A percentile compares a stretch with the other conserved stretches of the same genome.
These are phyloP conservation scores for Rhodamnia argentea DNA, from an alignment of 345 rosid genomes.

Conservation along the genomic window DNA sequence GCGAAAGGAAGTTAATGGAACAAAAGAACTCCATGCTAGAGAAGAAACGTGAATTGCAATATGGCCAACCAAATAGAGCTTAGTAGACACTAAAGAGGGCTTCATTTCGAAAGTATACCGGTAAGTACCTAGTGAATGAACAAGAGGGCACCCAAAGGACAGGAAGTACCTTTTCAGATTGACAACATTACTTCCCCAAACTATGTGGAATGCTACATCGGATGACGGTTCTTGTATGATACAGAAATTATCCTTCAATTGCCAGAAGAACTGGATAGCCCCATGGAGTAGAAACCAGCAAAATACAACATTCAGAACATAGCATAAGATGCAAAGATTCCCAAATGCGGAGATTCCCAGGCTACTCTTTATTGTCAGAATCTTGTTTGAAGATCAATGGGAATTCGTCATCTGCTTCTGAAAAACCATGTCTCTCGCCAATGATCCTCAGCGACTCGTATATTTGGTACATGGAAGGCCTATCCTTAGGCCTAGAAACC, in stretches of 20 bases:
- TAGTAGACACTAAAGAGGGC: not conserved
- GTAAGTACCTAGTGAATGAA: not conserved
- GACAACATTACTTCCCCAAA: not conserved
- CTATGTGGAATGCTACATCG: not conserved
- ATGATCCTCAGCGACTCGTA: conserved; percentile 24
- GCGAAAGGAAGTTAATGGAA: not conserved
- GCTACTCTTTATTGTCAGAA: conserved; percentile 17
- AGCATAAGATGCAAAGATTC: conserved; percentile 6
- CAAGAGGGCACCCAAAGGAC: not conserved
- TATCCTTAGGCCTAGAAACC: conserved; percentile 35
- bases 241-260: conserved; percentile 11
- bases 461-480: conserved; percentile 35
- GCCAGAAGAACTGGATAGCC: not conserved
- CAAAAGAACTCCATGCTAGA: not conserved
- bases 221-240: not conserved
- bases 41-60: not conserved
- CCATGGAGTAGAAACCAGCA: not conserved
- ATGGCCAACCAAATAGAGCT: not conserved
- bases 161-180: not conserved
- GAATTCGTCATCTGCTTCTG: conserved; percentile 11
- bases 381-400: conserved; percentile 15
- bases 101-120: not conserved
- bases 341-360: not conserved
- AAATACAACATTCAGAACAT: not conserved
- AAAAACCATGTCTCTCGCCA: conserved; percentile 11